Conservation (phyloP, 495 filamentous ascomycete genomes). For the Aspergillus ellipticus region DNA sequence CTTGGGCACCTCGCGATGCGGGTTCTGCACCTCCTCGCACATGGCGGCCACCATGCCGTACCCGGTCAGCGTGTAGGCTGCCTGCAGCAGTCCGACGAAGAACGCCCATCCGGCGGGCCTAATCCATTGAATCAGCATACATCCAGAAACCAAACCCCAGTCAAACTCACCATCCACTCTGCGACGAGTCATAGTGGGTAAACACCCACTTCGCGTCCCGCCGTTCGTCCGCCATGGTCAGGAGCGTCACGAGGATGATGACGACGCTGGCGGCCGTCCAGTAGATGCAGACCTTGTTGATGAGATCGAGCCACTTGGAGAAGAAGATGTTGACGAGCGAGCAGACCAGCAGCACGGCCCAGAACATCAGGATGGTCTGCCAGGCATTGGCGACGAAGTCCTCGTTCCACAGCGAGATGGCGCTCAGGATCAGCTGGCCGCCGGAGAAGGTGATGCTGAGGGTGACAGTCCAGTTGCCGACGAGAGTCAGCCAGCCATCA, state of each 20-base stretch:
- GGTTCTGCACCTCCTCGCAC: slow-evolving; percentile 68
- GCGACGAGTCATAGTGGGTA: slow-evolving; percentile 54
- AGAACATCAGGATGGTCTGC: slow-evolving; percentile 64
- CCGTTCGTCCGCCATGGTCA: slow-evolving; percentile 53
- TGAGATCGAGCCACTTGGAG: slow-evolving; percentile 54
- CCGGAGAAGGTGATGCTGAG: slow-evolving; percentile 49
- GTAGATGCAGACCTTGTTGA: slow-evolving; percentile 66
- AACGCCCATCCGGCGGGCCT: slow-evolving; percentile 59
- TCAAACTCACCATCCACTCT: slow-evolving; percentile 48
- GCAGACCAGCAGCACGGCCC: slow-evolving; percentile 58
- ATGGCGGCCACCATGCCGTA: slow-evolving; percentile 58
- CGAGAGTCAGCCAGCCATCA: slow-evolving; percentile 72
- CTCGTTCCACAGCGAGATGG: slow-evolving; percentile 59
- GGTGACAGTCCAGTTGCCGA: slow-evolving; percentile 62
- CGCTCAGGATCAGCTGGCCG: slow-evolving; percentile 57
- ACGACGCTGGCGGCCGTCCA: slow-evolving; percentile 61
- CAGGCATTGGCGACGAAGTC: slow-evolving; percentile 58
- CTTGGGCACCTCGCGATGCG: slow-evolving; percentile 61
- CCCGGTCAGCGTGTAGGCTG: slow-evolving; percentile 57
- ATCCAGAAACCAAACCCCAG: slow-evolving; percentile 1
- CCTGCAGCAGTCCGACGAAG: slow-evolving; percentile 59
- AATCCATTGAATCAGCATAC: slow-evolving; percentile 1
- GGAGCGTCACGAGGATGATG: slow-evolving; percentile 55
- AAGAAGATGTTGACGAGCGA: slow-evolving; percentile 56
- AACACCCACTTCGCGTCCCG: slow-evolving; percentile 58